Base-by-base conservation (phyloP, 2,329 filamentous ascomycete species). In the Ascochyta viciae-villosae region DNA sequence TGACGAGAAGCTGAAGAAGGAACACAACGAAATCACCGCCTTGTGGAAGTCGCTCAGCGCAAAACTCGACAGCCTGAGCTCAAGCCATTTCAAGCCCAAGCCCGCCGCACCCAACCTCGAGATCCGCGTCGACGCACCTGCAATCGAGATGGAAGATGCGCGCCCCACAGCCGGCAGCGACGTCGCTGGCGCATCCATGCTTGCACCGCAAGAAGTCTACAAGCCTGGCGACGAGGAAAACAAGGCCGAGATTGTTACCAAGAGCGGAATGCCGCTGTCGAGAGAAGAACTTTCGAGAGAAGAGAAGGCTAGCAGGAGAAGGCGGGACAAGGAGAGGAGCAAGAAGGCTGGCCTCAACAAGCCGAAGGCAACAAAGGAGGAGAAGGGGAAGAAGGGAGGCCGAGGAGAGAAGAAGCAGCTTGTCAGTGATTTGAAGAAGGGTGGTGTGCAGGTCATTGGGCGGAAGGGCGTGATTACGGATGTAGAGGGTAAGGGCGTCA, bases 131-230 rank as follows among this genome's bases (percentile, higher is more conserved):
- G 94, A 98, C 76, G 91, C 95, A 4, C 91, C 93, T n/a, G 92
- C 91, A 3, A 88, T 98, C 62, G 84, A 86, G 64, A 96, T 98
- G 90, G 95, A 99, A 80, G 95, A 99, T 72, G 94, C 92, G 1
- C 89, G 96, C 67, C 94, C 95, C 7, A 89, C 89, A 15, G 91
- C 89, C 0, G 90, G 90, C 39, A 87, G 88, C 69, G 91, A 89
- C 38, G 86, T 92, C 55, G 82, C 83, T 13, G 86, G 86, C 24
- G 76, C 74, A 29, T 90, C 88, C 69, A 89, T 89, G 81, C 85
- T 99, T 57, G 95, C 95, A 41, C 95, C 95, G 3, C 95, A 98
- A 73, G 95, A 99, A 76, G 83, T 99, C 24, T 99, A 98, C 81
- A 87, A 87, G 67, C 87, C 91, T n/a, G 87, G 88, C 58, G 87